Base-by-base conservation (phyloP, 495 filamentous ascomycete genomes). In the Cetradonia linearis region DNA sequence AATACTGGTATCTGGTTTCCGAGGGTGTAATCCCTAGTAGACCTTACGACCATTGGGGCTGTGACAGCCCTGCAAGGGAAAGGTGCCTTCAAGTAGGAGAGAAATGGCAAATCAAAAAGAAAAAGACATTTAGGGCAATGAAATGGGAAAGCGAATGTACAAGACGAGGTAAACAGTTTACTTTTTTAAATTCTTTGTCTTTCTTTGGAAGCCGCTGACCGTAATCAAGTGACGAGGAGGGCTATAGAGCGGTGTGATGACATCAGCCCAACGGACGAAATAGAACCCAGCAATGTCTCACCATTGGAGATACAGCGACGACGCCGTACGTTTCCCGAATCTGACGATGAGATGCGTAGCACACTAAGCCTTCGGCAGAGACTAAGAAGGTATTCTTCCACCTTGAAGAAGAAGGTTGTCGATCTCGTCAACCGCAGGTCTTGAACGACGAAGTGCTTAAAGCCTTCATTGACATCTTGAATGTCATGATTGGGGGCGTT, bases 121-220 rank as follows among this genome's bases (percentile, higher is more conserved):
- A 6, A 25, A 1, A 10, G 9, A 20, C 54, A 14, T 56, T 56
- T 44, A 23, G 5, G 7, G 13, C 23, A 38, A 11, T 56, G 5
- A 30, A 56, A 2, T 56, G 54, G 54, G 10, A 56, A 14, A 44
- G 14, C 16, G 54, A 3, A 23, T 56, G 25, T 14, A 44, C 54
- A 11, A 34, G 54, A n/a, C 54, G 54, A 56, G 54, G 54, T 14
- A 7, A 34, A 40, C 20, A 28, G 54, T 56, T 20, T 31, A 28
- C 37, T 8, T n/a, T 46, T 9, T 18, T 0, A 31, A 4, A 1
- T 37, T 18, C 11, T 34, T 14, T 28, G 8, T n/a, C 20, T 30
- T 2, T 18, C 16, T 27, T 33, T 13, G n/a, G n/a, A 3, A 11
- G 20, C 7, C 11, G 16, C 54, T 56, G 14, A 56, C 18, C 6